A percentile compares a stretch with the other conserved stretches of the same genome.
Evolutionary conservation across 2,329 filamentous ascomycete species (phyloP).

Genomic region (Cryphonectria japonica): DNA sequence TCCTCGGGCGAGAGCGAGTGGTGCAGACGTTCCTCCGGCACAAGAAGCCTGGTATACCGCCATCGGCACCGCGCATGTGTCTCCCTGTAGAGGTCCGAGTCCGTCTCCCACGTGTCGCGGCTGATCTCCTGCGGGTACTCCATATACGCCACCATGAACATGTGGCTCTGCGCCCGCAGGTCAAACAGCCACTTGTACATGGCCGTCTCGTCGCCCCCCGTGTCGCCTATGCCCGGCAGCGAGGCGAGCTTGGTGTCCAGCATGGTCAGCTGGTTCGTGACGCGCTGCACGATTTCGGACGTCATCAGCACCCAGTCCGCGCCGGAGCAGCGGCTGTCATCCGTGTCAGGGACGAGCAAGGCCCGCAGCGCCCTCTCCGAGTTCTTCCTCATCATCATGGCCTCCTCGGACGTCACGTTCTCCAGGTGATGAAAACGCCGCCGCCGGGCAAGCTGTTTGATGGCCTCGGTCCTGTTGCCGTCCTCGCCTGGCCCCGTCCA

Average conservation of each 20-base stretch:
- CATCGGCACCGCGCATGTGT: slow-evolving; percentile 47
- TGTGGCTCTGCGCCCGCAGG: slow-evolving; percentile 45
- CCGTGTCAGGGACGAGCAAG: slow-evolving; percentile 34
- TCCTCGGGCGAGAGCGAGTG: slow-evolving; percentile 40
- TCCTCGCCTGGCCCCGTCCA: slow-evolving; percentile 40
- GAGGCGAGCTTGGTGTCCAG: slow-evolving; percentile 37
- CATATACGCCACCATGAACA: slow-evolving; percentile 49
- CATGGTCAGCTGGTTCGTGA: slow-evolving; percentile 40
- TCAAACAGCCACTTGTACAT: slow-evolving; percentile 38
- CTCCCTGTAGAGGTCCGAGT: slow-evolving; percentile 40
- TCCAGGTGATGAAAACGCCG: slow-evolving; percentile 43
- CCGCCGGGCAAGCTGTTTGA: slow-evolving; percentile 42
- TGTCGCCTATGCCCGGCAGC: slow-evolving; percentile 22
- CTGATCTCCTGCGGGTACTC: slow-evolving; percentile 44
- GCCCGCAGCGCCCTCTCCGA: slow-evolving; percentile 38
- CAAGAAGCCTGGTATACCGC: slow-evolving; percentile 45
- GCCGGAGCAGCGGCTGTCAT: slow-evolving; percentile 40
- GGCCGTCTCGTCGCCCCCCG: slow-evolving; percentile 37
- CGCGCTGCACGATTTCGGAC: slow-evolving; percentile 47
- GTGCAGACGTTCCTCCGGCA: slow-evolving; percentile 33
- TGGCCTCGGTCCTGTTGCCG: slow-evolving; percentile 35
- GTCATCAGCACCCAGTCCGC: slow-evolving; percentile 49
- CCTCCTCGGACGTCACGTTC: slow-evolving; percentile 39
- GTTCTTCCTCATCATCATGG: slow-evolving; percentile 39
- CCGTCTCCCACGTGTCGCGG: slow-evolving; percentile 37